Percentiles rank a stretch among this genome's conserved stretches.
These are phyloP conservation scores for Colletotrichum simmondsii DNA, from an alignment of 2,329 filamentous ascomycete species.

Conservation along the genomic window DNA sequence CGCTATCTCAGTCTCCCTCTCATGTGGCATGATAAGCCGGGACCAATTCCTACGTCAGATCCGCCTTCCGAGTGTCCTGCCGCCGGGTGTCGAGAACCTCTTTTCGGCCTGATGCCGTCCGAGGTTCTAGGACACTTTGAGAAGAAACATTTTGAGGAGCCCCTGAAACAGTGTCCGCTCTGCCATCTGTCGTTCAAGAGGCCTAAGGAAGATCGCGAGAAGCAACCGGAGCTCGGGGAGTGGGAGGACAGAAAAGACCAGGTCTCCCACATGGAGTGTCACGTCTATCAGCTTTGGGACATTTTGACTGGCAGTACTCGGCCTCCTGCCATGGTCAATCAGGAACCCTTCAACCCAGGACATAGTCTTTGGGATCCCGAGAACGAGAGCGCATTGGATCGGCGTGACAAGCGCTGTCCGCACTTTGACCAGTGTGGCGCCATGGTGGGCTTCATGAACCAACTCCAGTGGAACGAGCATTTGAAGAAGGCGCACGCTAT, in stretches of 20 bases:
- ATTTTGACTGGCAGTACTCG: neutral
- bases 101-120: slow-evolving; percentile 29
- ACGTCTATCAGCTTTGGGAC: slow-evolving; percentile 35
- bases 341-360: slow-evolving; percentile 26
- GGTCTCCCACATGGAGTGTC: slow-evolving; percentile 35
- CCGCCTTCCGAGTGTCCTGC: slow-evolving; percentile 28
- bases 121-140: slow-evolving; percentile 34
- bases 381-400: slow-evolving; percentile 23
- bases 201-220: slow-evolving; percentile 6
- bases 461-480: slow-evolving; percentile 31
- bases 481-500: slow-evolving; percentile 23
- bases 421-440: slow-evolving; percentile 34
- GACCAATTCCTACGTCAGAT: slow-evolving; percentile 13
- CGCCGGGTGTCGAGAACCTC: slow-evolving; percentile 21
- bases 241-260: slow-evolving; percentile 14
- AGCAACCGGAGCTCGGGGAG: neutral
- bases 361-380: slow-evolving; percentile 32
- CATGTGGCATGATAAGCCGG: slow-evolving; percentile 30
- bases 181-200: slow-evolving; percentile 30
- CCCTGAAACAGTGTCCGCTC: slow-evolving; percentile 25
- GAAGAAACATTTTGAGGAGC: slow-evolving; percentile 21
- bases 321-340: neutral
- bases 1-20: slow-evolving; percentile 19
- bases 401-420: slow-evolving; percentile 35
- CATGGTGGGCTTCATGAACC: slow-evolving; percentile 36